A percentile compares a stretch with the other conserved stretches of the same genome.
These are phyloP conservation scores for Lactarius quietus DNA, from an alignment of 768 basidiomycete genomes.

Conservation along the genomic window DNA sequence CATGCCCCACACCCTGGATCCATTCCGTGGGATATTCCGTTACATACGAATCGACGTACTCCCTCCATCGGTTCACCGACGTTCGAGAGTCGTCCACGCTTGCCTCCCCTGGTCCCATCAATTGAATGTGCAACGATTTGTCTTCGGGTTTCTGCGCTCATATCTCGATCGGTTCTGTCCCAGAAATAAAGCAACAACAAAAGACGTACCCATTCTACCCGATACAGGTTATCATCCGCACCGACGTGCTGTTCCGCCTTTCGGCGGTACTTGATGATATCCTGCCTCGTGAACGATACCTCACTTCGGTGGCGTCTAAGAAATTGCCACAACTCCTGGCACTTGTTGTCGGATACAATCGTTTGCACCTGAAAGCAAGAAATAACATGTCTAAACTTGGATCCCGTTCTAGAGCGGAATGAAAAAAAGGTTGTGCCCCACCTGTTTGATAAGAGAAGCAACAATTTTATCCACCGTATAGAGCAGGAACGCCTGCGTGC, in stretches of 20 bases:
- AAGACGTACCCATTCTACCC: conserved; percentile 70
- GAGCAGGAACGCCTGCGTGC: conserved; percentile 72
- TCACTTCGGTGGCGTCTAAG: conserved; percentile 60
- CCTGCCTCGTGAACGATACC: conserved; percentile 53
- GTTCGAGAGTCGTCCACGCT: conserved; percentile 56
- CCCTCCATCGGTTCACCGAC: conserved; percentile 58
- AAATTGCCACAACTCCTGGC: conserved; percentile 79
- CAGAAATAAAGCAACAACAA: neutral
- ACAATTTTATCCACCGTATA: conserved; percentile 96
- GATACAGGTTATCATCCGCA: conserved; percentile 72
- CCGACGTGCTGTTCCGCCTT: conserved; percentile 75
- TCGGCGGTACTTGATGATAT: conserved; percentile 72
- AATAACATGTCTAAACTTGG: conserved; percentile 11
- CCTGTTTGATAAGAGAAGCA: conserved; percentile 88
- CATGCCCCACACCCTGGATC: conserved; percentile 43
- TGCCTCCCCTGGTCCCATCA: conserved; percentile 60
- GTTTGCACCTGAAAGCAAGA: conserved; percentile 66
- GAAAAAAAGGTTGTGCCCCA: conserved; percentile 35
- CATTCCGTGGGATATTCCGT: conserved; percentile 71
- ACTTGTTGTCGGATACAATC: conserved; percentile 77
- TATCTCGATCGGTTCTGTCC: conserved; percentile 6
- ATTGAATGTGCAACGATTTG: conserved; percentile 56
- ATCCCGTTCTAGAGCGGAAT: neutral
- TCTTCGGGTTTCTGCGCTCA: conserved; percentile 47
- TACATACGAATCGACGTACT: conserved; percentile 71